Conservation (phyloP, 2,329 filamentous ascomycete genomes). For the Dactylellina sp. region DNA sequence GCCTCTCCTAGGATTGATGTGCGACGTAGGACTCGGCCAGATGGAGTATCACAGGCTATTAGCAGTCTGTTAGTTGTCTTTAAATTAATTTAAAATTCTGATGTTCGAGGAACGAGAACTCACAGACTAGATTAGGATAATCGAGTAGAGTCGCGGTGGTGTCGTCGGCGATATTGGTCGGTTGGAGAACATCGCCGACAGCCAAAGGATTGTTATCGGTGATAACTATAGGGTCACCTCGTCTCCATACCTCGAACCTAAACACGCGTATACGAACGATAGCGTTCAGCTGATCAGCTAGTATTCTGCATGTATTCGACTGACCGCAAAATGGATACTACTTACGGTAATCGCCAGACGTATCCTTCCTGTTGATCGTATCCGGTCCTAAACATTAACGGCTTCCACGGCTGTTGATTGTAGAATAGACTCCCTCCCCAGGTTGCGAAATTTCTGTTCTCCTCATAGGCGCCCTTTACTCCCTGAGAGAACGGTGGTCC, state of each 20-base stretch:
- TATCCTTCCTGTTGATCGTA: conserved; percentile 11
- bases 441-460: conserved; percentile 28
- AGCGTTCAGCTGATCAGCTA: too few species aligned
- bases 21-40: conserved; percentile 36
- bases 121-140: conserved; percentile 30
- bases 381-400: conserved; percentile 37
- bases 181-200: conserved; percentile 26
- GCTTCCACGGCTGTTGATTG: conserved; percentile 32
- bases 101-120: too few species aligned
- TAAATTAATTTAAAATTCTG: too few species aligned
- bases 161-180: conserved; percentile 6
- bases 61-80: not conserved
- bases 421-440: conserved; percentile 36
- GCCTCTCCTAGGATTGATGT: not conserved
- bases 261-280: too few species aligned
- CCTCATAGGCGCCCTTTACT: conserved; percentile 22
- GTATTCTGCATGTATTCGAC: too few species aligned
- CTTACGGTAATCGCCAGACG: conserved; percentile 33
- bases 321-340: conserved; percentile 2
- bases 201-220: not conserved
- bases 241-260: conserved; percentile 27
- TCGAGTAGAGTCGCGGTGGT: conserved; percentile 13
- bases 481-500: conserved; percentile 31
- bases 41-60: conserved; percentile 24
- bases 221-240: not conserved